Evolutionary conservation across 2,329 filamentous ascomycete genomes (phyloP).

Genomic region (Aspergillus sp.): DNA sequence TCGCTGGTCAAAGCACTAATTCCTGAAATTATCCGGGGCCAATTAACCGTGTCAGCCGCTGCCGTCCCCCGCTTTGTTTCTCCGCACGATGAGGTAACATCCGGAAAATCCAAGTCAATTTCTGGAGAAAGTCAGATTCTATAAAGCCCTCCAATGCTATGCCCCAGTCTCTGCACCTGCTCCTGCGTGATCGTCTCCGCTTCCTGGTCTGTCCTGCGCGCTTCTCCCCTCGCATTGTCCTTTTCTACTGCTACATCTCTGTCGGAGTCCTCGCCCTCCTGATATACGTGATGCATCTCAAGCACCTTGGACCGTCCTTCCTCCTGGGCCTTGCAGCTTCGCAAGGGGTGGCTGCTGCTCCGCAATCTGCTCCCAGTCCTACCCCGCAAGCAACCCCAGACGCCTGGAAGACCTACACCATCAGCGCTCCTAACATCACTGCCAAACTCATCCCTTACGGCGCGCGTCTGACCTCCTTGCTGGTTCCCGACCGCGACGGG

Average conservation of each 20-base stretch:
- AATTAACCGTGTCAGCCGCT: constrained; percentile 24
- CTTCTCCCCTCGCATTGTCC: constrained; percentile 33
- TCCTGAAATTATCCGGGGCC: constrained; percentile 18
- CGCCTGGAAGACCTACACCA: constrained; percentile 50
- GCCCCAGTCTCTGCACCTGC: constrained; percentile 20
- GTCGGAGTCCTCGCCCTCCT: constrained; percentile 33
- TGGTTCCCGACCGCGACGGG: constrained; percentile 57
- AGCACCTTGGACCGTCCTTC: constrained; percentile 37
- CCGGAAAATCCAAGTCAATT: constrained; percentile 6
- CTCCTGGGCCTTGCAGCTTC: constrained; percentile 40
- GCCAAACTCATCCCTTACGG: constrained; percentile 55
- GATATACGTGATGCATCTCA: constrained; percentile 43
- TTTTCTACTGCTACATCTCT: constrained; percentile 36
- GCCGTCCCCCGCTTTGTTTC: constrained; percentile 19
- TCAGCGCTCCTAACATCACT: constrained; percentile 53
- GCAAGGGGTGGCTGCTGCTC: constrained; percentile 20
- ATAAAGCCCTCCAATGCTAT: constrained; percentile 21
- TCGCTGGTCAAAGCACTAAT: constrained; percentile 24
- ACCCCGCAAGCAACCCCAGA: constrained; percentile 20
- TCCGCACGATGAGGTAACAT: constrained; percentile 26
- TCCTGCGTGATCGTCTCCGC: constrained; percentile 31
- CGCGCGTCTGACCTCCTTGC: constrained; percentile 51
- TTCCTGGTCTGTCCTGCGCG: constrained; percentile 36
- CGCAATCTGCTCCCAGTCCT: not conserved
- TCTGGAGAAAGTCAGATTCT: constrained; percentile 6